These are phyloP conservation scores for Lycium ferocissimum DNA, from an alignment of 257 asterid genomes.

Conservation along the genomic window DNA sequence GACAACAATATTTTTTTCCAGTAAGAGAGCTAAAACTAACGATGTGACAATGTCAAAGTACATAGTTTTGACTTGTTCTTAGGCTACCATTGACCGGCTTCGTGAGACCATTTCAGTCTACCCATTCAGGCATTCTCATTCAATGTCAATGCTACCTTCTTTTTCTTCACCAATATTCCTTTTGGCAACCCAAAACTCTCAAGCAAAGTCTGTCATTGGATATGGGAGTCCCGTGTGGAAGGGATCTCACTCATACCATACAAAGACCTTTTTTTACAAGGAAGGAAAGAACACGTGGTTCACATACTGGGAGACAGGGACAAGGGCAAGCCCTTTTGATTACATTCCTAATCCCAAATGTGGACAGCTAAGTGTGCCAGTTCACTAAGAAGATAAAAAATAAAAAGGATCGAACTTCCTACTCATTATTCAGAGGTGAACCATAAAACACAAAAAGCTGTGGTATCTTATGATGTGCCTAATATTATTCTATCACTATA, in stretches of 20 bases:
- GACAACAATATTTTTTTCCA: too few relatives aligned
- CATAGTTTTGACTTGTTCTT: too few relatives aligned
- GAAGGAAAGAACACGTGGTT: not conserved
- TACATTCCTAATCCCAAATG: not conserved
- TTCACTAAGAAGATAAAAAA: not conserved
- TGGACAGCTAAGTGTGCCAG: not conserved
- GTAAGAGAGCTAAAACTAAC: too few relatives aligned
- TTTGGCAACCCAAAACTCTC: not conserved
- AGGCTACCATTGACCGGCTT: not conserved
- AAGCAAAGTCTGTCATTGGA: too few relatives aligned
- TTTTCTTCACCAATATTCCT: not conserved
- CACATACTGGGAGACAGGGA: not conserved
- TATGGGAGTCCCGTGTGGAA: too few relatives aligned
- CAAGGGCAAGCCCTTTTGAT: not conserved
- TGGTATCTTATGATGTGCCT: not conserved
- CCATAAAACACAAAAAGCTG: not conserved
- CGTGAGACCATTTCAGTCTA: not conserved
- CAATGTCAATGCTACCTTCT: not conserved
- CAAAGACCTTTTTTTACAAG: too few relatives aligned
- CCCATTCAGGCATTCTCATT: not conserved
- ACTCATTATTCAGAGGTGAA: not conserved
- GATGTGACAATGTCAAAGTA: too few relatives aligned
- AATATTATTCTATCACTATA: not conserved
- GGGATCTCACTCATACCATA: too few relatives aligned
- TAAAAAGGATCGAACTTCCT: not conserved